Conservation (phyloP, 2,329 filamentous ascomycete species). For the Fusarium pininemorale region DNA sequence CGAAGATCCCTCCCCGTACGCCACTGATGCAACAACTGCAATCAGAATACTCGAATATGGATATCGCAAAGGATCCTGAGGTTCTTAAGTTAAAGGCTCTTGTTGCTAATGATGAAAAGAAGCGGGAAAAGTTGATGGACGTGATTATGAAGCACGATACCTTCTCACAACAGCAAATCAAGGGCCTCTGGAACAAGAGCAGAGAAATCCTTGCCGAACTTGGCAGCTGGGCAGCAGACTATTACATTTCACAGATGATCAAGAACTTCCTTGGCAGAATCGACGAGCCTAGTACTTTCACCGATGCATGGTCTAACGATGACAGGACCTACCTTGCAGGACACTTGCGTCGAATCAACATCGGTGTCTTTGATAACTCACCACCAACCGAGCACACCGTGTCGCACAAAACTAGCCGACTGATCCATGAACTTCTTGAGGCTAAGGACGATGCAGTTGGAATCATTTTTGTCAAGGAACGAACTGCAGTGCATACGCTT, state of each 20-base stretch:
- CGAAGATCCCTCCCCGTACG: conserved; percentile 34
- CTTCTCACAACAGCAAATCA: conserved; percentile 64
- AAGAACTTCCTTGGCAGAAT: conserved; percentile 44
- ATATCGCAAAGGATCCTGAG: conserved; percentile 70
- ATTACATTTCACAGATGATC: conserved; percentile 66
- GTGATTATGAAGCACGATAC: conserved; percentile 58
- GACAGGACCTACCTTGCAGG: conserved; percentile 66
- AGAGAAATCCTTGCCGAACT: conserved; percentile 64
- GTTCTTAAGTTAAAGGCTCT: conserved; percentile 56
- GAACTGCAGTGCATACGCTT: conserved; percentile 69
- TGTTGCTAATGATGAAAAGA: conserved; percentile 53
- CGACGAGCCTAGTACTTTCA: conserved; percentile 32
- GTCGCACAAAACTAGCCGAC: conserved; percentile 65
- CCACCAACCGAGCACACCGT: conserved; percentile 45
- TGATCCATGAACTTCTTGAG: conserved; percentile 62
- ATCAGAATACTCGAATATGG: conserved; percentile 53
- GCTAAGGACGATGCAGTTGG: conserved; percentile 58
- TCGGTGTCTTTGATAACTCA: conserved; percentile 3
- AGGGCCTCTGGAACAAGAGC: conserved; percentile 60
- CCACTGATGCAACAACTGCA: conserved; percentile 56
- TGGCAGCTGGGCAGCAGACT: conserved; percentile 75
- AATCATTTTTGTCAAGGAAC: conserved; percentile 74
- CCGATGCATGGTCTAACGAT: conserved; percentile 55
- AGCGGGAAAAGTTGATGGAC: conserved; percentile 49
- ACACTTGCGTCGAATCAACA: conserved; percentile 52